Conservation (phyloP, 2,329 filamentous ascomycete species). For the Paraphoma chrysanthemicola region DNA sequence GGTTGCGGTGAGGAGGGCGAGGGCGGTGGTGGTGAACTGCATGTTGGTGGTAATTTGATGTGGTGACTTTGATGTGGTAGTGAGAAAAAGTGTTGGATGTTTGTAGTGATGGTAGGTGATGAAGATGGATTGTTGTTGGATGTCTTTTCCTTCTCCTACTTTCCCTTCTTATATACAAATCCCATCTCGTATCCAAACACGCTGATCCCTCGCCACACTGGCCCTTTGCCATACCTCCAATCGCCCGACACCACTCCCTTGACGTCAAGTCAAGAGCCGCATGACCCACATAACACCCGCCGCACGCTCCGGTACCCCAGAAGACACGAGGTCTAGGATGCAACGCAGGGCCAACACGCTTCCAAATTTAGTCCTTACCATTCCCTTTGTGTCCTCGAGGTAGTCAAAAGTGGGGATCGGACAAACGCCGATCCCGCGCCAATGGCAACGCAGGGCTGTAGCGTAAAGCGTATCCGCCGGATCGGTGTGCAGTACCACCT, state of each 20-base stretch:
- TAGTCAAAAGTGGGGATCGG: not conserved
- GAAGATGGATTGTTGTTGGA: not conserved
- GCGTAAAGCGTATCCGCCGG: not conserved
- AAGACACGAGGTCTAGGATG: slow-evolving; percentile 2
- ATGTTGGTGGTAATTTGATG: slow-evolving; percentile 6
- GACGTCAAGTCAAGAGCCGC: slow-evolving; percentile 3
- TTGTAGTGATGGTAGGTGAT: not conserved
- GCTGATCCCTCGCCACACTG: not conserved
- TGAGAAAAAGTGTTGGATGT: not conserved
- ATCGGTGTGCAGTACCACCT: not conserved
- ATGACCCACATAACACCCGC: not conserved
- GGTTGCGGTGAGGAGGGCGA: slow-evolving; percentile 19
- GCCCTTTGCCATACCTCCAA: not conserved
- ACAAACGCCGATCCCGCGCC: not conserved
- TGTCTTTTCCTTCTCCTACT: not conserved
- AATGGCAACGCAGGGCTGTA: not conserved
- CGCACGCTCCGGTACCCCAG: not conserved
- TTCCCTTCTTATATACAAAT: slow-evolving; percentile 6
- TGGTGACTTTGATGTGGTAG: not conserved
- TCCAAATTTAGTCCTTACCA: not conserved
- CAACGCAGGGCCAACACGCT: not conserved
- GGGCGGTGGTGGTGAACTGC: slow-evolving; percentile 24
- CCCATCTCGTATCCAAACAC: not conserved
- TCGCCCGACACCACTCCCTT: not conserved
- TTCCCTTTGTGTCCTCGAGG: not conserved